Conservation (phyloP, 495 filamentous ascomycete species). For the Filosporella fistucella region DNA sequence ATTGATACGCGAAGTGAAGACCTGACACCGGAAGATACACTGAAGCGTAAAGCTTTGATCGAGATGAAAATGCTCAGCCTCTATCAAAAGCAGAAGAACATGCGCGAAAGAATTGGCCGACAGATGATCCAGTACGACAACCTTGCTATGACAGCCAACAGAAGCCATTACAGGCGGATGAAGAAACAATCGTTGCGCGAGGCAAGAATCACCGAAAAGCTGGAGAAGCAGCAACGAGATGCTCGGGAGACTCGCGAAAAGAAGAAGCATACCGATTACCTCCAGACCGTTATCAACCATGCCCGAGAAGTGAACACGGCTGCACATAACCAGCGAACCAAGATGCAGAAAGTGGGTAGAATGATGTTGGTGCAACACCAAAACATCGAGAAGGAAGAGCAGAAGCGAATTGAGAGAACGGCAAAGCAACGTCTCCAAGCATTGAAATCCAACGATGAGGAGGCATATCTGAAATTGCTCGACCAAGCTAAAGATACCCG, state of each 20-base stretch:
- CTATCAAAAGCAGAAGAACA: slow-evolving; percentile 75
- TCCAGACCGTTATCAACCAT: slow-evolving; percentile 68
- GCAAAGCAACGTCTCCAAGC: slow-evolving; percentile 99
- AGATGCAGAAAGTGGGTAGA: slow-evolving; percentile 79
- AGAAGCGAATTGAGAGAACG: slow-evolving; percentile 92
- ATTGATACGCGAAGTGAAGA: slow-evolving; percentile 72
- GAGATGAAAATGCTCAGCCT: slow-evolving; percentile 85
- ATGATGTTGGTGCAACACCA: slow-evolving; percentile 85
- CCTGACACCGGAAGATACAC: slow-evolving; percentile 68
- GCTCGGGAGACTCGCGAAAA: slow-evolving; percentile 90
- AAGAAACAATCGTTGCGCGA: slow-evolving; percentile 97
- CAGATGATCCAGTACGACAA: slow-evolving; percentile 93
- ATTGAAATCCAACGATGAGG: slow-evolving; percentile 97
- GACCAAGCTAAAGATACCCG: slow-evolving; percentile 98
- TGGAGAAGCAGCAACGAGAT: slow-evolving; percentile 97
- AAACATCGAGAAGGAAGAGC: slow-evolving; percentile 97
- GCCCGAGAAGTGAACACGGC: slow-evolving; percentile 54
- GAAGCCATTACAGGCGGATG: slow-evolving; percentile 80
- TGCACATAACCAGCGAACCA: slow-evolving; percentile 58
- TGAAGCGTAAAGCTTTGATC: slow-evolving; percentile 86
- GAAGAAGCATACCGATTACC: slow-evolving; percentile 90
- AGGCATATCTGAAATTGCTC: slow-evolving; percentile 93
- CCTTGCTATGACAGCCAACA: slow-evolving; percentile 90
- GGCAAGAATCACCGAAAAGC: slow-evolving; percentile 93
- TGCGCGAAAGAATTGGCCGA: slow-evolving; percentile 79